Conservation (phyloP, 1,284 basidiomycete genomes). For the Flammula alnicola region DNA sequence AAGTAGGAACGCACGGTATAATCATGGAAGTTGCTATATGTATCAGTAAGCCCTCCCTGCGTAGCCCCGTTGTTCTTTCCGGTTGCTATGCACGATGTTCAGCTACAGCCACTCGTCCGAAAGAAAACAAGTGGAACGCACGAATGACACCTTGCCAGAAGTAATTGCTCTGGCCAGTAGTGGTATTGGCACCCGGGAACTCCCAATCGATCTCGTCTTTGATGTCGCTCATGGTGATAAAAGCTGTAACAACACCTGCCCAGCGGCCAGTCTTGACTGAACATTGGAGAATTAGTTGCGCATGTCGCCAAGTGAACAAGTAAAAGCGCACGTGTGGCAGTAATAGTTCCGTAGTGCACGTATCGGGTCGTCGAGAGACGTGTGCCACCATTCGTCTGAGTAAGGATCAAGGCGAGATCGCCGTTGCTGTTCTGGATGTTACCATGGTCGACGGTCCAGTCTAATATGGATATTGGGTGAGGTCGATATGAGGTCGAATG, state of each 20-base stretch:
- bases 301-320: conserved; percentile 9
- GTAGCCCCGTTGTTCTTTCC: conserved; percentile 49
- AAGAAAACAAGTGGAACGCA: conserved; percentile 42
- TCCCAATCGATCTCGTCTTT: conserved; percentile 92
- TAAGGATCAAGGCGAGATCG: conserved; percentile 68
- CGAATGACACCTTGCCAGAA: conserved; percentile 81
- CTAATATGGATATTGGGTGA: conserved; percentile 39
- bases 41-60: conserved; percentile 57
- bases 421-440: conserved; percentile 67
- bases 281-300: conserved; percentile 10
- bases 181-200: conserved; percentile 66
- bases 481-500: not conserved
- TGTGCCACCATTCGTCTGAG: conserved; percentile 73
- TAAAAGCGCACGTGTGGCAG: conserved; percentile 58
- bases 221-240: conserved; percentile 85
- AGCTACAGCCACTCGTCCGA: not conserved
- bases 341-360: conserved; percentile 80
- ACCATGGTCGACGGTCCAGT: conserved; percentile 75
- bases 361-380: conserved; percentile 80
- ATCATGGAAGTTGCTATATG: conserved; percentile 74
- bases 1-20: conserved; percentile 60
- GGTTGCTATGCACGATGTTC: conserved; percentile 35
- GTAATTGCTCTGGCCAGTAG: conserved; percentile 74
- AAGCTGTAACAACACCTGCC: conserved; percentile 80
- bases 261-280: conserved; percentile 73